Percentiles rank a stretch among this genome's conserved stretches.
Evolutionary conservation across 495 filamentous ascomycete species (phyloP).

Genomic region (Cercophora newfieldiana): DNA sequence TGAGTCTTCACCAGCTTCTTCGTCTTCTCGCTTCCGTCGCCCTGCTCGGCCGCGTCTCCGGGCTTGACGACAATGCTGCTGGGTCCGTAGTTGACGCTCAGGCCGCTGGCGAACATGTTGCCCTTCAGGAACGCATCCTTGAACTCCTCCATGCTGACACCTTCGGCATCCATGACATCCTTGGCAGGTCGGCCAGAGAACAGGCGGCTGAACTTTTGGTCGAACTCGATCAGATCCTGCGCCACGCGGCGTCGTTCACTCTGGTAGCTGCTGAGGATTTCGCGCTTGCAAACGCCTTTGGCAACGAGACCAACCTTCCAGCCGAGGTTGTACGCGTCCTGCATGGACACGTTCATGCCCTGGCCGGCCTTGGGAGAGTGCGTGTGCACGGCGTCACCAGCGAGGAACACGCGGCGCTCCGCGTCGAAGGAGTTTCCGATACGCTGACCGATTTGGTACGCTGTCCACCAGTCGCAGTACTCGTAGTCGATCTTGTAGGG

Average conservation of each 20-base stretch:
- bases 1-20: conserved; percentile 5
- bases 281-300: conserved; percentile 54
- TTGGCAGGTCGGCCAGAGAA: conserved; percentile 48
- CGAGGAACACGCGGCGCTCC: conserved; percentile 63
- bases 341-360: conserved; percentile 74
- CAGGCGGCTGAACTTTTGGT: conserved; percentile 57
- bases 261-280: conserved; percentile 70
- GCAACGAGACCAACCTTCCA: conserved; percentile 72
- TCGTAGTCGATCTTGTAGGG: conserved; percentile 64
- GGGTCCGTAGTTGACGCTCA: conserved; percentile 38
- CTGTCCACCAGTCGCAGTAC: conserved; percentile 56
- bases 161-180: conserved; percentile 44
- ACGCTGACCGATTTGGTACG: conserved; percentile 65
- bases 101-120: conserved; percentile 40
- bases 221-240: conserved; percentile 72
- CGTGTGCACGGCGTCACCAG: conserved; percentile 63
- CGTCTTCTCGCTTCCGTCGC: conserved; percentile 53
- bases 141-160: conserved; percentile 48
- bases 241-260: conserved; percentile 68
- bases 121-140: conserved; percentile 41
- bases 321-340: conserved; percentile 69
- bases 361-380: conserved; percentile 73
- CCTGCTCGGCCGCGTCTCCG: conserved; percentile 19
- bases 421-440: conserved; percentile 63
- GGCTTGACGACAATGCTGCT: conserved; percentile 33